Percentiles rank a stretch among this genome's conserved stretches.
phyloP scores from a whole-genome alignment of 179 eudicot species.

The Drosera spatulata region DNA sequence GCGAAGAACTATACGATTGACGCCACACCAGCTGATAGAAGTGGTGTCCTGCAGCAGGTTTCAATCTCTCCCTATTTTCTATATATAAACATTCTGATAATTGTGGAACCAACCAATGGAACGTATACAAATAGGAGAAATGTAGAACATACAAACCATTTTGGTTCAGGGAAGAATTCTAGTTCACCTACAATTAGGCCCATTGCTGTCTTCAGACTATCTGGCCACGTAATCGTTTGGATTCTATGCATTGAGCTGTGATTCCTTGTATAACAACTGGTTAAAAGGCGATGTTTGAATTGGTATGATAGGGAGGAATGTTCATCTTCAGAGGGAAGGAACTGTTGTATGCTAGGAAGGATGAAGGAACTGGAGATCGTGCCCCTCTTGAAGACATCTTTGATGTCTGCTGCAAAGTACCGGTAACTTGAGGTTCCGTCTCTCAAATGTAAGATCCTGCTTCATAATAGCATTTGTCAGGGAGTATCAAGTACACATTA shows the following conservation, averaged over 20 bases:
- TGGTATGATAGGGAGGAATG: constrained; percentile 71
- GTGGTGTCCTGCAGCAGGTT: constrained; percentile 86
- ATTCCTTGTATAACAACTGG: background rate
- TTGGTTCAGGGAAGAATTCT: no score
- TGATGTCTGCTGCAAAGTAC: constrained; percentile 62
- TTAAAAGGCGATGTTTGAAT: no score
- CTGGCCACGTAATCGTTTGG: no score
- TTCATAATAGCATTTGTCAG: background rate
- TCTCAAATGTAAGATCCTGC: background rate
- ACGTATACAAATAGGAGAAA: no score
- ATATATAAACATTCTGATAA: background rate
- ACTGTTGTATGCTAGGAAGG: constrained; percentile 81
- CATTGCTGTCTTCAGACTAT: no score
- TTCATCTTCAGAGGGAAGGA: constrained; percentile 83
- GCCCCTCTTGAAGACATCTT: constrained; percentile 73
- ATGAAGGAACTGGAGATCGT: constrained; percentile 95
- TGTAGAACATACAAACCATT: no score
- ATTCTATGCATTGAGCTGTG: no score
- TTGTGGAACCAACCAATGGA: no score
- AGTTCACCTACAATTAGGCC: no score
- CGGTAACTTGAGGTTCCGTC: constrained; percentile 26
- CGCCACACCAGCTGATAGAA: constrained; percentile 83
- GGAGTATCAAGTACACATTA: no score
- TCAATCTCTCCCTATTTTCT: background rate
- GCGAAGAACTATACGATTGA: constrained; percentile 68